Base-by-base conservation (phyloP, 371 early-diverging fungal genomes). In the Saksenaea vasiformis region DNA sequence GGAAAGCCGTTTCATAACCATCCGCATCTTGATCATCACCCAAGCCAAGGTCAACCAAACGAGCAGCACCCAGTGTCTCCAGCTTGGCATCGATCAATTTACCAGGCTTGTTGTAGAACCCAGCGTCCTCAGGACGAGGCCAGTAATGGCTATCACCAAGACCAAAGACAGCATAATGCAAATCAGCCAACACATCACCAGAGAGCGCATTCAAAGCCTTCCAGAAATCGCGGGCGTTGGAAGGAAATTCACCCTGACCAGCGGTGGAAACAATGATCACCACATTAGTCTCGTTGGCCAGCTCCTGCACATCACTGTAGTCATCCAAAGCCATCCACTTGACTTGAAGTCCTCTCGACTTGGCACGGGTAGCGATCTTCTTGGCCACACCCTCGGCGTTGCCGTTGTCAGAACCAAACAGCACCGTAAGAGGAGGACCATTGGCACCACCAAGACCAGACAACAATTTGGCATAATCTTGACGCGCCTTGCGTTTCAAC, bases 241-340 rank as follows among this genome's bases (percentile, higher is more conserved):
- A 87, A 1, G 97, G 97, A 69, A 95, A 88, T 85, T 97, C 97
- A 76, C 97, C 97, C 75, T 97, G 96, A 38, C 97, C 96, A 38
- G 97, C 96, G 11, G 97, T 96, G 47, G 91, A 91, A 43, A 90
- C 73, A 7, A 91, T 79, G 71, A 93, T 80, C 34, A 92, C 85
- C 13, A 95, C 84, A 31, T 91, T 88, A 67, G 83, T 85, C 76
- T 93, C 93, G 58, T 80, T 71, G 14, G 84, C 80, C 58, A 95
- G 74, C 44, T 94, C 94, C 61, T 94, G 92, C 35, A 91, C 81
- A 57, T 87, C 84, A 24, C 64, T 70, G 57, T 86, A 89, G 47
- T 91, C 91, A 65, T 97, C 96, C 89, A 91, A 90, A 39, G 90
- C 86, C 79, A 89, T 72, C 61, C 89, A 78, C 57, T 88, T 87